A percentile compares a stretch with the other conserved stretches of the same genome.
Evolutionary conservation across 164 flowering plant genomes (phyloP).

Genomic region (Liriodendron chinense): DNA sequence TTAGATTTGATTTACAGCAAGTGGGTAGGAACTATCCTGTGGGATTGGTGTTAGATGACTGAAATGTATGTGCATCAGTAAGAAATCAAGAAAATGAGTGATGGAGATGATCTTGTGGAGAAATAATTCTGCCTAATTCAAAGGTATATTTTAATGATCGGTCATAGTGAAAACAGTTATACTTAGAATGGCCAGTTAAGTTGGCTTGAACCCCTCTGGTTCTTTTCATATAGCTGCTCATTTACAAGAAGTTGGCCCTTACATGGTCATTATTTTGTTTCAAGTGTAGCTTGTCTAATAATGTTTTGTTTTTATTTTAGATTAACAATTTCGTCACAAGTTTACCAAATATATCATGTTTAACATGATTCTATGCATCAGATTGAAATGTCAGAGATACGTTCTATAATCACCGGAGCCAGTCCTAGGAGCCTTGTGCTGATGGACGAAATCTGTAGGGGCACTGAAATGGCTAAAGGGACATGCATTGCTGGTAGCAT

Average conservation of each 20-base stretch:
- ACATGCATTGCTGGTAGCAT: slow-evolving; percentile 97
- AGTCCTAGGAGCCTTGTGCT: slow-evolving; percentile 90
- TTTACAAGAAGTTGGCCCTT: neutral
- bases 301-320: neutral
- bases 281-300: neutral
- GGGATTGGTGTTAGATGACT: too few relatives aligned
- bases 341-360: neutral
- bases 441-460: slow-evolving; percentile 95
- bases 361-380: slow-evolving; percentile 20
- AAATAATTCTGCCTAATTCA: too few relatives aligned
- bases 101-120: too few relatives aligned
- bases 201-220: too few relatives aligned
- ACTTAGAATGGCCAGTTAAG: neutral
- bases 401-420: slow-evolving; percentile 58
- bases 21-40: too few relatives aligned
- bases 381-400: slow-evolving; percentile 97
- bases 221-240: neutral
- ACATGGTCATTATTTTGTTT: neutral
- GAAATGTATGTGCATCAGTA: too few relatives aligned
- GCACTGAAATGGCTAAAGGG: slow-evolving; percentile 95
- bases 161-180: neutral
- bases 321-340: too few relatives aligned
- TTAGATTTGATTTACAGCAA: too few relatives aligned
- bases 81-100: too few relatives aligned
- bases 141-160: too few relatives aligned